Conservation (phyloP, 306 rosid species). For the Ceratonia siliqua region DNA sequence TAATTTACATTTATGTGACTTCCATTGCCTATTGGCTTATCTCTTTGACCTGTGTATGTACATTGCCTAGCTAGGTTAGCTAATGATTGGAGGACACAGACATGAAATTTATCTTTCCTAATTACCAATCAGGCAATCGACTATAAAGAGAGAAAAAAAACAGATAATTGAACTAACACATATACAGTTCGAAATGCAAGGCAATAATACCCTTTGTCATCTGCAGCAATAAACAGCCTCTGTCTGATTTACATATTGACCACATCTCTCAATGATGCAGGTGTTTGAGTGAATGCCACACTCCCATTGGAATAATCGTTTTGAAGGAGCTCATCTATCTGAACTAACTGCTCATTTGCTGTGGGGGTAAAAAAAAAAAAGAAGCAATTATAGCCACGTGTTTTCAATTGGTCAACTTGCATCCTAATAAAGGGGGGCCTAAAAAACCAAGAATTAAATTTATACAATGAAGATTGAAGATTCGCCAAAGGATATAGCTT, state of each 20-base stretch:
- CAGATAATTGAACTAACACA: conserved; percentile 15
- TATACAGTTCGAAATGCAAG: conserved; percentile 32
- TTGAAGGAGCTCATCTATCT: conserved; percentile 31
- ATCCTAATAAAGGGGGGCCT: neutral
- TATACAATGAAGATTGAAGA: conserved; percentile 11
- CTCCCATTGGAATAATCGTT: conserved; percentile 27
- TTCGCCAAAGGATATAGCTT: conserved; percentile 39
- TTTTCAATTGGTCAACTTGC: conserved; percentile 27
- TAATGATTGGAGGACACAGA: neutral
- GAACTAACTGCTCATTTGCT: conserved; percentile 43
- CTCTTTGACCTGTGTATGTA: neutral
- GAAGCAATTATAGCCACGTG: conserved; percentile 1
- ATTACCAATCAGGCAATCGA: neutral
- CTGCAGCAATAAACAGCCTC: conserved; percentile 29
- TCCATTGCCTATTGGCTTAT: neutral
- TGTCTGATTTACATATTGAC: conserved; percentile 36
- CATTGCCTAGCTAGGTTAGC: conserved; percentile 15
- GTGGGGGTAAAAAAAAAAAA: conserved; percentile 26
- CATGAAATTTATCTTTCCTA: neutral
- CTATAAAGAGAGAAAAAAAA: neutral
- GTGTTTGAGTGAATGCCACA: conserved; percentile 16
- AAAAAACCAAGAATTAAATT: conserved; percentile 20
- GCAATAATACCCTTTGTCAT: conserved; percentile 33
- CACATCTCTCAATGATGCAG: conserved; percentile 29
- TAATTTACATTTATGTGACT: neutral